Evolutionary conservation across 192 early-diverging fungal genomes (phyloP), one percentile per base, ranked within the genome.

Genomic region (Linnemannia hyalina): DNA sequence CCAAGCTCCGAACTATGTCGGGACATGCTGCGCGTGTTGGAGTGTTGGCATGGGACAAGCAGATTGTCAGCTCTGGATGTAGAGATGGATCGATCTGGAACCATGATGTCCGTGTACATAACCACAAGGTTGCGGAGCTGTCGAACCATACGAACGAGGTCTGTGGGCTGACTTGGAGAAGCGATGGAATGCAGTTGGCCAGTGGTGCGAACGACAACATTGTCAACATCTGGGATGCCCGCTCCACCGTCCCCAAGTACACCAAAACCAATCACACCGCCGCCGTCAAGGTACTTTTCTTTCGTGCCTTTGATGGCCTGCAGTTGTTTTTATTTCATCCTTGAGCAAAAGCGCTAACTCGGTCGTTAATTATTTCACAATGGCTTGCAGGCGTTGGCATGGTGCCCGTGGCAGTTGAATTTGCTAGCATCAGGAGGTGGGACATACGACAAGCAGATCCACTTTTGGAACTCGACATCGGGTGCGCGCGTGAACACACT

Each of bases 141-240:
- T 35, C 88, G 16, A 93, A 90, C 3, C 98, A 99, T 89, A 90
- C 91, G 23, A 89, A 88, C 41, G 93, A 96, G 77, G 96, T 99
- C 8, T 98, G 97, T 88, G 98, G 97, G 7, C 89, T 99, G 22
- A 92, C 94, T 71, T 99, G 98, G 98, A 91, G 93, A 68, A 77
- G 88, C 18, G 96, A 98, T 77, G 96, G 95, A 38, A 85, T 80
- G 0, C 88, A 92, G n/a, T 90, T 99, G 13, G 98, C 98, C 3
- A 96, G 95, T 77, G 98, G 98, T 26, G 97, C 97, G 10, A 99
- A 99, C 88, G 98, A 99, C 84, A 98, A 97, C 80, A 70, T 94
- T 74, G 92, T 99, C 32, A 92, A 98, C 74, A 92, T 99, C 41
- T 98, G 96, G 96, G 97, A 99, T 80, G 89, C 91, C 38, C 90